Base-by-base conservation (phyloP, 345 rosid genomes). In the Brassica nigra region DNA sequence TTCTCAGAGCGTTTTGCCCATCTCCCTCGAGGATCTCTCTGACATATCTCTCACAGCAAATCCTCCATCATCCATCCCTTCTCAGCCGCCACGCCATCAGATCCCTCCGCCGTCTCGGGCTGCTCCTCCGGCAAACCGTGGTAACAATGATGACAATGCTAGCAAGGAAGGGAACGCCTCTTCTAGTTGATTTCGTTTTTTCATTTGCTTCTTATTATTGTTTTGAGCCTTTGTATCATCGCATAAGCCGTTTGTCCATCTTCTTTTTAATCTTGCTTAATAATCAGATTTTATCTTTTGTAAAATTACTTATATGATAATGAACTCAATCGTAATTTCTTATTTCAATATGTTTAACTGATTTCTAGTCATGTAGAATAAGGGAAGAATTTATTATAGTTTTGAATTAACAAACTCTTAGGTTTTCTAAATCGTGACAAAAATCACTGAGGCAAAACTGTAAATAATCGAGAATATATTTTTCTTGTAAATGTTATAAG, bases 41-140 rank as follows among this genome's bases (percentile, higher is more conserved):
- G 76, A 80, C 28, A 42, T 80, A 55, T 70, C 80, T 42, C 59
- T 70, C 62, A 11, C 55, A 8, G 16, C 59, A 16, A 62, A 52
- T 31, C 73, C 72, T 44, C 76, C 83, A 0, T 39, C 80, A 20
- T 37, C 80, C 39, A 10, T 23, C 23, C 27, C 62, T 70, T 44
- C 80, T 74, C 72, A 63, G 62, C 68, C 83, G 7, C 73, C 80
- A 14, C 83, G 83, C 16, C 52, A 76, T 52, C 80, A 80, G 80
- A 75, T 80, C 67, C 83, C 76, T 80, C 77, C 36, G 2, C 77
- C 82, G 20, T 65, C 81, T 65, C 83, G 80, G 15, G 79, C 30
- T 2, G 34, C 59, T 80, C 75, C 79, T 75, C 79, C 76, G 76
- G 34, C 68, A 2, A 63, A 62, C 62, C 77, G 68, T 23, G 49